Base-by-base conservation (phyloP, 257 asterid genomes). In the Pogostemon cablin region DNA sequence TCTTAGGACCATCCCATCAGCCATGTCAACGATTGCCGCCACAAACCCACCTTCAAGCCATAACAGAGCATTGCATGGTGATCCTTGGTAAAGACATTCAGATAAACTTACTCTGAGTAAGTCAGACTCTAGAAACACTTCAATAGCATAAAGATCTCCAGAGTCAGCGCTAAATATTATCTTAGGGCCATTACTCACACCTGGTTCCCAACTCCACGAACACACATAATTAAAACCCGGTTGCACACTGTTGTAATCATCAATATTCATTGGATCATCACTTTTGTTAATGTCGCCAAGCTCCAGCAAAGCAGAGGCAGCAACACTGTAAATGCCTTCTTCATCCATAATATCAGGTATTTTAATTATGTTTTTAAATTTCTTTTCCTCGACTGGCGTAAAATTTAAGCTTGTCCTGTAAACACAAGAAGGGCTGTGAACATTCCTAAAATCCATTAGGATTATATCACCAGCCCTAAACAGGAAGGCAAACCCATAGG, bases 121-220 rank as follows among this genome's bases (percentile, higher is more conserved):
- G 71, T 86, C 90, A 61, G 86, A 72, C 82, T 93, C 96, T 73
- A 83, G 89, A 72, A 69, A 52, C 12, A 91, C 73, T 78, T 87
- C 96, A 74, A 93, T 73, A 82, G 84, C 79, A 75, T 85, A 86
- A 71, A 89, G 75, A 73, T 93, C 96, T 39, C 99, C 99, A 73
- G 99, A 87, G 78, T 93, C 96, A 1, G 90, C 93, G 83, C 91
- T 82, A 69, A 91, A 89, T 61, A 93, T 82, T 87, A 93, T 79
- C 84, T 91, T 85, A 71, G 85, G 87, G 69, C 62, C 85, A 74
- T 79, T 77, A 50, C 63, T 32, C 37, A 40, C 76, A 68, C 84
- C 86, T 64, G 96, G 95, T 79, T 89, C 92, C 99, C 99, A 93
- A 76, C 96, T 86, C 98, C 99, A 93, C 7, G 99, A 86, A 81